Conservation (phyloP, 2,329 filamentous ascomycete species). For the Alternaria alternata region DNA sequence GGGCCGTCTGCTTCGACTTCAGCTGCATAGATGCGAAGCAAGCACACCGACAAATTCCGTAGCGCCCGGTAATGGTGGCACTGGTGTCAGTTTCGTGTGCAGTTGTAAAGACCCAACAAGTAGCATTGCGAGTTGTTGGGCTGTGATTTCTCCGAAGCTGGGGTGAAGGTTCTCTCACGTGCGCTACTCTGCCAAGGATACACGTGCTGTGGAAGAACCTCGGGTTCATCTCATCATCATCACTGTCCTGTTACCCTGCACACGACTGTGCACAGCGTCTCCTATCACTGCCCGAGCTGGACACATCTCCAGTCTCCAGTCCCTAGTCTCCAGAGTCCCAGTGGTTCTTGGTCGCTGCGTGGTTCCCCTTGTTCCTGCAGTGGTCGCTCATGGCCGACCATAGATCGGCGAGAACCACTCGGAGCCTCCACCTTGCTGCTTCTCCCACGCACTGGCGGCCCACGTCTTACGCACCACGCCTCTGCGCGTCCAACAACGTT, state of each 20-base stretch:
- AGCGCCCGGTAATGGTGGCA: slow-evolving; percentile 9
- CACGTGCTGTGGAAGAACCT: background rate
- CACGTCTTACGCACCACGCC: slow-evolving; percentile 22
- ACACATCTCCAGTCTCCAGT: background rate
- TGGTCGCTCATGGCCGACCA: slow-evolving; percentile 22
- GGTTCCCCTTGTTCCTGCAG: slow-evolving; percentile 26
- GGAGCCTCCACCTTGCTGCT: slow-evolving; percentile 22
- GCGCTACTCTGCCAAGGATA: background rate
- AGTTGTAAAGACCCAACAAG: background rate
- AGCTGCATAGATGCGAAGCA: slow-evolving; percentile 15
- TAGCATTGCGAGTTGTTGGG: background rate
- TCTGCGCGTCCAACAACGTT: background rate
- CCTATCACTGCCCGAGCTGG: background rate
- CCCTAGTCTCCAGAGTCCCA: background rate
- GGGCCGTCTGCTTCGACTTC: slow-evolving; percentile 3
- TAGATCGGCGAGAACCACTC: slow-evolving; percentile 24
- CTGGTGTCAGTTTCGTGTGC: background rate
- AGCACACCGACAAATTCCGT: slow-evolving; percentile 20
- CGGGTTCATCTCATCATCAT: background rate
- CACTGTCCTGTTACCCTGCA: background rate
- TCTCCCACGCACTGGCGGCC: slow-evolving; percentile 11
- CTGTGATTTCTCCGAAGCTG: background rate
- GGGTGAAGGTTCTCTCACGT: background rate
- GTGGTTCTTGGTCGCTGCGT: slow-evolving; percentile 7
- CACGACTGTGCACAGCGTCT: background rate